Conservation (phyloP, 1,139 yeast species). For the Yamadazyma friedrichii region DNA sequence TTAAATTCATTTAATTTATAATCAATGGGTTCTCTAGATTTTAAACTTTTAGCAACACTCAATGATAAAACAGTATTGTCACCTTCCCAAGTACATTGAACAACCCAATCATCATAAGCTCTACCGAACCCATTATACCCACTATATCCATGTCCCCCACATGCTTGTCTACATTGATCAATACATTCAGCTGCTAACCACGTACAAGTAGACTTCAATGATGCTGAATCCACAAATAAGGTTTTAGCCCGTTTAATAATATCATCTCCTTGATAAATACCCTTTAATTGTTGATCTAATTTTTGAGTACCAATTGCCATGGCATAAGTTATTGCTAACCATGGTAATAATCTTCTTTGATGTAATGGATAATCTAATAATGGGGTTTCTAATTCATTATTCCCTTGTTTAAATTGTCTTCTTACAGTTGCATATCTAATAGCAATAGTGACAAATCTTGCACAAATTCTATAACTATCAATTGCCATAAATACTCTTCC, state of each 20-base stretch:
- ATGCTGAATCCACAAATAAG: conserved; percentile 44
- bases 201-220: conserved; percentile 45
- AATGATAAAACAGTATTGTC: conserved; percentile 47
- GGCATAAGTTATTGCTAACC: conserved; percentile 44
- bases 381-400: conserved; percentile 33
- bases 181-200: conserved; percentile 48
- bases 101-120: conserved; percentile 49
- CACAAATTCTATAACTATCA: conserved; percentile 43
- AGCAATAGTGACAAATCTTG: conserved; percentile 44
- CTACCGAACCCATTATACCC: conserved; percentile 46
- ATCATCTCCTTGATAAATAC: conserved; percentile 34
- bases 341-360: conserved; percentile 46
- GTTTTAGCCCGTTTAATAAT: conserved; percentile 39
- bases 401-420: conserved; percentile 38
- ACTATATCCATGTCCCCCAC: conserved; percentile 54
- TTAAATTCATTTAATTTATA: conserved; percentile 26
- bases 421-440: conserved; percentile 47
- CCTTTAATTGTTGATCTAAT: conserved; percentile 30
- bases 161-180: conserved; percentile 47
- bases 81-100: conserved; percentile 54
- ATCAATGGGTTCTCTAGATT: conserved; percentile 25
- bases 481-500: conserved; percentile 48
- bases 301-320: conserved; percentile 41
- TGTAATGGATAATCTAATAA: conserved; percentile 49
- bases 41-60: conserved; percentile 38